These are phyloP conservation scores for Musa beccarii DNA, from an alignment of 176 grass and related monocot species.

Conservation along the genomic window DNA sequence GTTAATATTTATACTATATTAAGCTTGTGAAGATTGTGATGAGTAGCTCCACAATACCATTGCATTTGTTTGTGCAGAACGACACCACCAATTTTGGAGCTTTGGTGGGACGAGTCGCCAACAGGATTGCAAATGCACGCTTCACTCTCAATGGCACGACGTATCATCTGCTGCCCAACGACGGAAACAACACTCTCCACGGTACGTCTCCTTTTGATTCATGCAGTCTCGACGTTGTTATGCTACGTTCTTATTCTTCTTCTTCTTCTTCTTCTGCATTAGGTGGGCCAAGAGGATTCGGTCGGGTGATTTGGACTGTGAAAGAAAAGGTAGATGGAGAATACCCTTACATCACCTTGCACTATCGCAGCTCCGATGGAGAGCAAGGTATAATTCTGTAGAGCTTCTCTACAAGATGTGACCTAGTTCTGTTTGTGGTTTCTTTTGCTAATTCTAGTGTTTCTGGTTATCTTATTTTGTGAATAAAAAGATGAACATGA, in stretches of 20 bases:
- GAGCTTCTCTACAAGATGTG: too few relatives aligned
- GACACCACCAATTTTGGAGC: conserved; percentile 76
- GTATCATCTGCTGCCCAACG: conserved; percentile 52
- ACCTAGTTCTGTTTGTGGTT: too few relatives aligned
- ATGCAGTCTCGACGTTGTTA: too few relatives aligned
- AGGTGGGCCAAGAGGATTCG: conserved; percentile 83
- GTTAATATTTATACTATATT: too few relatives aligned
- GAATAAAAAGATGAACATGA: too few relatives aligned
- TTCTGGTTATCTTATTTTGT: too few relatives aligned
- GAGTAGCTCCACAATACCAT: too few relatives aligned
- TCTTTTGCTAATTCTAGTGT: too few relatives aligned
- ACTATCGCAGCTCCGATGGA: conserved; percentile 81
- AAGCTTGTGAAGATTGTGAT: too few relatives aligned
- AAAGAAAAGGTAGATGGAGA: conserved; percentile 47
- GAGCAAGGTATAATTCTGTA: conserved; percentile 41
- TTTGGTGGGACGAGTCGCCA: conserved; percentile 75
- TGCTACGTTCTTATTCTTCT: too few relatives aligned
- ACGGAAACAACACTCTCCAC: conserved; percentile 69
- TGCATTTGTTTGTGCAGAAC: conserved; percentile 27
- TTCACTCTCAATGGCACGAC: conserved; percentile 38
- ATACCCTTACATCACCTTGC: conserved; percentile 82
- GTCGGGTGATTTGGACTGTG: conserved; percentile 63
- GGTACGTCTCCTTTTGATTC: conserved; percentile 14
- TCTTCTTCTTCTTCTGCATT: neutral
- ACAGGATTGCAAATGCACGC: conserved; percentile 58